phyloP scores from a whole-genome alignment of 139 green algal species.

The Chlamydomonas eustigma region DNA sequence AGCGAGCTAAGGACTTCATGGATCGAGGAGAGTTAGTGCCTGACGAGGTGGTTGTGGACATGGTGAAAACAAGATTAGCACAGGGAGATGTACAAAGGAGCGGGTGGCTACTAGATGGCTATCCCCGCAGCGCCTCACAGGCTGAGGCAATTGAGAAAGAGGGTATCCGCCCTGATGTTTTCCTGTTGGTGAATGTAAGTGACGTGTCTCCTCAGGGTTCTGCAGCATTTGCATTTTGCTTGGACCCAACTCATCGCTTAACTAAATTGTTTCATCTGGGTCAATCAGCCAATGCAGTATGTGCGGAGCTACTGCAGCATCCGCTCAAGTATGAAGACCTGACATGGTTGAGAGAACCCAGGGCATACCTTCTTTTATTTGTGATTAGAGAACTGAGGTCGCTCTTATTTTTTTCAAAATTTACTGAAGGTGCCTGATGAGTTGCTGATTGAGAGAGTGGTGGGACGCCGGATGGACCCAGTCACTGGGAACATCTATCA shows the following conservation, averaged over 20 bases:
- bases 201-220: too few relatives aligned
- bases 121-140: slow-evolving; percentile 87
- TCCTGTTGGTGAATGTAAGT: slow-evolving; percentile 86
- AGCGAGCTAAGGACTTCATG: slow-evolving; percentile 81
- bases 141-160: slow-evolving; percentile 88
- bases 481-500: slow-evolving; percentile 93
- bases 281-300: too few relatives aligned
- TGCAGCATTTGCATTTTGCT: not conserved
- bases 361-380: too few relatives aligned
- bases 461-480: slow-evolving; percentile 88
- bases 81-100: slow-evolving; percentile 45
- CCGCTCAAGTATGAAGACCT: too few relatives aligned
- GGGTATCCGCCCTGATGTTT: slow-evolving; percentile 90
- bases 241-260: too few relatives aligned
- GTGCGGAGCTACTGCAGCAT: too few relatives aligned
- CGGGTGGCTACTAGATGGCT: slow-evolving; percentile 97
- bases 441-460: slow-evolving; percentile 89
- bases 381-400: too few relatives aligned
- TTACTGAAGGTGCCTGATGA: slow-evolving; percentile 76
- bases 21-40: slow-evolving; percentile 89
- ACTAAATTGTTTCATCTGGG: too few relatives aligned
- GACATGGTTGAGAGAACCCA: too few relatives aligned
- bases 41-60: slow-evolving; percentile 86
- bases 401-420: not conserved
- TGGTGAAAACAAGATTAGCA: slow-evolving; percentile 79